phyloP scores from a whole-genome alignment of 257 asterid species.

The Eustoma russellianum region DNA sequence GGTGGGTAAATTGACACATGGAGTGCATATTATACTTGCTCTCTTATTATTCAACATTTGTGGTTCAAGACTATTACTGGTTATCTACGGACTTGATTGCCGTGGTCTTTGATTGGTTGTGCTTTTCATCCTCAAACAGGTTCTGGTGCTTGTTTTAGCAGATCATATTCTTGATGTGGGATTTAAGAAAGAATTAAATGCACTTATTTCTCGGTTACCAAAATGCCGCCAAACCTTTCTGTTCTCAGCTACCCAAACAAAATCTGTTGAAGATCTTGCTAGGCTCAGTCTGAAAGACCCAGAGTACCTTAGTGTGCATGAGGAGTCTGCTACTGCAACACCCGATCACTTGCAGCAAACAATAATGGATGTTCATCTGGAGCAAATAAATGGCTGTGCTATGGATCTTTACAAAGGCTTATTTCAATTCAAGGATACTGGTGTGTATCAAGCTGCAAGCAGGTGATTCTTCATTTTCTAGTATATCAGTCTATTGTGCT shows the following conservation, averaged over 20 bases:
- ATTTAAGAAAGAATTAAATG: conserved; percentile 73
- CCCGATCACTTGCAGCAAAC: conserved; percentile 82
- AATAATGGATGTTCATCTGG: conserved; percentile 70
- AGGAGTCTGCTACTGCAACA: conserved; percentile 80
- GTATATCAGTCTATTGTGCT: neutral
- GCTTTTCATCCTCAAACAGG: conserved; percentile 50
- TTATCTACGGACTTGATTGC: neutral
- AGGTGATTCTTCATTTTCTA: conserved; percentile 35
- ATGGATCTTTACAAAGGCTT: conserved; percentile 87
- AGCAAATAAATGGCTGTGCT: conserved; percentile 78
- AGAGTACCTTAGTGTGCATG: conserved; percentile 88
- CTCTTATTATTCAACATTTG: neutral
- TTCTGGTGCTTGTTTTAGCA: conserved; percentile 93
- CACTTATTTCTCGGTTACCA: conserved; percentile 89
- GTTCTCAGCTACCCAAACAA: conserved; percentile 94
- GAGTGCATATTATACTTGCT: neutral
- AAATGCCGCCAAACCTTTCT: conserved; percentile 72
- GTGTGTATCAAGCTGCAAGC: conserved; percentile 87
- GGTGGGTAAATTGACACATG: neutral
- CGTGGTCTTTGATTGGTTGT: conserved; percentile 24
- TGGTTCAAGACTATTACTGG: neutral
- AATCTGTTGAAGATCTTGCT: conserved; percentile 90
- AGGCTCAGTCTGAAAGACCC: conserved; percentile 97
- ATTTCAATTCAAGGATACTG: conserved; percentile 70
- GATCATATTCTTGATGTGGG: conserved; percentile 92